These are phyloP conservation scores for Mrakia blollopis DNA, from an alignment of 768 basidiomycete species.

Conservation along the genomic window DNA sequence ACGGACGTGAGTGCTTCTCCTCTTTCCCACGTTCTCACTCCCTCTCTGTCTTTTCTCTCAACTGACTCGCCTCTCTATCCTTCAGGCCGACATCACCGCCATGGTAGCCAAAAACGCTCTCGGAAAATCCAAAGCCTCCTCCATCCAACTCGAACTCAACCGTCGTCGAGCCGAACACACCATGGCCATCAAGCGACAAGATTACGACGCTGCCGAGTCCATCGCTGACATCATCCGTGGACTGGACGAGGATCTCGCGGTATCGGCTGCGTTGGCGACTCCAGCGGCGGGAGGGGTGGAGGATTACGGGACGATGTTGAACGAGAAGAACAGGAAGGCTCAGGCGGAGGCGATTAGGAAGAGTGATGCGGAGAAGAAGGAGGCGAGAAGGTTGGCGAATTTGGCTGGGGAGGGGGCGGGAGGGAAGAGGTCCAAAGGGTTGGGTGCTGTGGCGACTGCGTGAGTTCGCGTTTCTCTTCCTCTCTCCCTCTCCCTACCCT, in stretches of 20 bases:
- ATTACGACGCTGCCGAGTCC: slow-evolving; percentile 57
- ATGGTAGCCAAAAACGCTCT: slow-evolving; percentile 63
- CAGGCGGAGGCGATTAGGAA: slow-evolving; percentile 74
- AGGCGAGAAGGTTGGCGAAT: slow-evolving; percentile 55
- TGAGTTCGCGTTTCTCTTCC: not conserved
- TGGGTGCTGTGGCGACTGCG: slow-evolving; percentile 24
- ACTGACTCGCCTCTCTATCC: slow-evolving; percentile 12
- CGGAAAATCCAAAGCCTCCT: slow-evolving; percentile 35
- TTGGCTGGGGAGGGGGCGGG: slow-evolving; percentile 49
- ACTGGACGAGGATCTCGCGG: slow-evolving; percentile 43
- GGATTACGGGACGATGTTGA: slow-evolving; percentile 69
- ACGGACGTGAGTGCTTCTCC: slow-evolving; percentile 62
- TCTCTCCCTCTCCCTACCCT: not conserved
- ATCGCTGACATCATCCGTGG: slow-evolving; percentile 64
- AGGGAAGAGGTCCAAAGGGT: slow-evolving; percentile 50
- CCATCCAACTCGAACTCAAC: slow-evolving; percentile 46
- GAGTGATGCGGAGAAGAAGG: slow-evolving; percentile 65
- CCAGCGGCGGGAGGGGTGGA: slow-evolving; percentile 36
- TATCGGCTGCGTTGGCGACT: slow-evolving; percentile 33
- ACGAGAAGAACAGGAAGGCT: slow-evolving; percentile 81
- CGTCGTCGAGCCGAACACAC: slow-evolving; percentile 66
- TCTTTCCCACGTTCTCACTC: not conserved
- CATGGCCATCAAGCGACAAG: slow-evolving; percentile 68
- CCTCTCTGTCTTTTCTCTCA: not conserved
- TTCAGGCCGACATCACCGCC: slow-evolving; percentile 72